Evolutionary conservation across 345 rosid genomes (phyloP).

Genomic region (Jatropha curcas): DNA sequence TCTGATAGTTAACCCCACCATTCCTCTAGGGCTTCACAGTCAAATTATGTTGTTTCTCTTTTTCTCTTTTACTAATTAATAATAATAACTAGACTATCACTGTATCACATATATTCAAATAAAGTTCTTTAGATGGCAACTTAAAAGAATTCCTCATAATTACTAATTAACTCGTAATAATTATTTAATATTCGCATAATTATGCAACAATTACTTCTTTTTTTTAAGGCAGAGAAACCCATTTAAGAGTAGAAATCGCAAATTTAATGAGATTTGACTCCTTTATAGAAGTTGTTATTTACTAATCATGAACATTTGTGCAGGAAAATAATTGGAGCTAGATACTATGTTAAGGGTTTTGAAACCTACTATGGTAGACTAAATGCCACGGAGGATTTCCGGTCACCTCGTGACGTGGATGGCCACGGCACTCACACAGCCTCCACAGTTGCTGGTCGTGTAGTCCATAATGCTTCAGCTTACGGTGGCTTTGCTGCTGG

Average conservation of each 20-base stretch:
- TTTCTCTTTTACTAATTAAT: neutral
- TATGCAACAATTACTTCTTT: neutral
- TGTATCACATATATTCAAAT: too few species aligned
- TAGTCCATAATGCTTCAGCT: conserved; percentile 45
- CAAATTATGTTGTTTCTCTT: neutral
- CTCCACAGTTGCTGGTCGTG: conserved; percentile 61
- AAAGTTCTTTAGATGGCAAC: too few species aligned
- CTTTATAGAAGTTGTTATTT: too few species aligned
- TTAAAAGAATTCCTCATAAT: too few species aligned
- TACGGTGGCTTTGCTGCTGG: conserved; percentile 72
- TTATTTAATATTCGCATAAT: too few species aligned
- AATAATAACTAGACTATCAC: too few species aligned
- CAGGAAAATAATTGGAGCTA: conserved; percentile 85
- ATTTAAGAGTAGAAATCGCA: too few species aligned
- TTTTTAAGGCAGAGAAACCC: too few species aligned
- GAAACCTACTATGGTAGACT: conserved; percentile 42
- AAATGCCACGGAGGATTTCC: conserved; percentile 56
- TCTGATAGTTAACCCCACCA: neutral
- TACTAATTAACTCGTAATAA: too few species aligned
- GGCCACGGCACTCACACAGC: conserved; percentile 94
- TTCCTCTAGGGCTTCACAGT: neutral
- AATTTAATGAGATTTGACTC: too few species aligned
- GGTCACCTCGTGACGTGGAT: conserved; percentile 66
- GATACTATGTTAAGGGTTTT: conserved; percentile 64
- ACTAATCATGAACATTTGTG: too few species aligned